Evolutionary conservation across 1,284 basidiomycete species (phyloP), one percentile per base, ranked within the genome.

Genomic region (Retiboletus flavoniger): DNA sequence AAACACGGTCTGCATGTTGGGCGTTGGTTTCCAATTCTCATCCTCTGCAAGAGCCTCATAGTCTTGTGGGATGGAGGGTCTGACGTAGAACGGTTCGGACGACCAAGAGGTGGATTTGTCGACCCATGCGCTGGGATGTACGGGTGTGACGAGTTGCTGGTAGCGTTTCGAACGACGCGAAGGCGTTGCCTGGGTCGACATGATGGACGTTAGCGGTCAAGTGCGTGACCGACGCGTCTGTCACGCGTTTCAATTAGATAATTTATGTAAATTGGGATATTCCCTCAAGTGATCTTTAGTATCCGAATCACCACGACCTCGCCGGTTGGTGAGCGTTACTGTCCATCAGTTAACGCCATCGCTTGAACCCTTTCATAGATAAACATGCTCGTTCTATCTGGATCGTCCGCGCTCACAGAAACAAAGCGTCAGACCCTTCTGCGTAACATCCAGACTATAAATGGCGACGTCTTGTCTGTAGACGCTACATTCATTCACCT

Each of bases 401-500:
- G 92, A 47, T 82, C 84, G 39, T 93, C 92, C 8, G 81, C 83
- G 13, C 74, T 92, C 55, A 89, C 91, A 4, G 72, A 74, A 38
- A 79, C 85, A 11, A 93, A 90, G 71, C 85, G 90, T 53, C 78
- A 82, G 47, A 79, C 79, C 42, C 81, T 95, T 28, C 77, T 96
- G 52, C 74, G 76, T 49, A 73, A 78, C 43, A 81, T 95, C 54
- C 86, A 87, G 65, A 68, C 75, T 43, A 68, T 68, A 50, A 74
- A 78, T 43, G 74, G 86, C 1, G 71, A 77, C 38, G 72, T 97
- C 63, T 66, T 74, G 7, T 84, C 87, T 10, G 72, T 98, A 47
- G 93, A 98, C 62, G 87, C 92, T 7, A 76, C 95, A 57, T 94
- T 89, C 77, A 70, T 97, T 5, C 96, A 99, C 74, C 83, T 96